phyloP scores from a whole-genome alignment of 257 asterid species.

The Eucommia ulmoides region DNA sequence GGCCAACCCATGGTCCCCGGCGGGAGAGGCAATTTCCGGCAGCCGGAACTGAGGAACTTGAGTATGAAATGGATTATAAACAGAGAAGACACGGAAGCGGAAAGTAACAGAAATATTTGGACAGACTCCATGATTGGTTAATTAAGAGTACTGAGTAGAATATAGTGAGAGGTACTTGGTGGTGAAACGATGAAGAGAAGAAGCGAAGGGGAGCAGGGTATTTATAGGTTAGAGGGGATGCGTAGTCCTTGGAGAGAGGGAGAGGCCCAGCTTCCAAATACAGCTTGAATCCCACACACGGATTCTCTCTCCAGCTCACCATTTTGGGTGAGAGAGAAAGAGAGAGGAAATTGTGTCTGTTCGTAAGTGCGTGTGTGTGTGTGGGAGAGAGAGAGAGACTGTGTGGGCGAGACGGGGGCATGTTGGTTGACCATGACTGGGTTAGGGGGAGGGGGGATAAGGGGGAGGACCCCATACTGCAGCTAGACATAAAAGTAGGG shows the following conservation, averaged over 20 bases:
- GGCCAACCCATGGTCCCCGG: constrained; percentile 40
- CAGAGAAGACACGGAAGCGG: constrained; percentile 4
- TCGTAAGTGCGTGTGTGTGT: constrained; percentile 17
- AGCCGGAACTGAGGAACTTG: constrained; percentile 5
- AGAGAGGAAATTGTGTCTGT: too few species aligned
- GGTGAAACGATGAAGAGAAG: constrained; percentile 5
- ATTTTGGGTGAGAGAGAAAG: background rate
- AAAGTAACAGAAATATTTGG: background rate
- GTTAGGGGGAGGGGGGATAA: too few species aligned
- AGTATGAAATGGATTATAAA: constrained; percentile 6
- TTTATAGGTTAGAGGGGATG: too few species aligned
- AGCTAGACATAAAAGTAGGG: too few species aligned
- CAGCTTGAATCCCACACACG: constrained; percentile 19
- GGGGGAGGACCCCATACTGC: too few species aligned
- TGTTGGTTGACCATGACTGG: too few species aligned
- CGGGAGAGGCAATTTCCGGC: constrained; percentile 18
- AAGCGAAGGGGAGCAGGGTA: constrained; percentile 3
- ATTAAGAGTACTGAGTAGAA: background rate
- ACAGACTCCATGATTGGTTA: constrained; percentile 13
- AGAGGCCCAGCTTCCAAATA: constrained; percentile 1
- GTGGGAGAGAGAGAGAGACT: background rate
- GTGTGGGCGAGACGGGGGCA: background rate
- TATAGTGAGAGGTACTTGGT: background rate
- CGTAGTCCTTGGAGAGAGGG: too few species aligned
- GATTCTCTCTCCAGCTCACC: constrained; percentile 22